Conservation (phyloP, 2,329 filamentous ascomycete genomes). For the Ophiostoma quercus region DNA sequence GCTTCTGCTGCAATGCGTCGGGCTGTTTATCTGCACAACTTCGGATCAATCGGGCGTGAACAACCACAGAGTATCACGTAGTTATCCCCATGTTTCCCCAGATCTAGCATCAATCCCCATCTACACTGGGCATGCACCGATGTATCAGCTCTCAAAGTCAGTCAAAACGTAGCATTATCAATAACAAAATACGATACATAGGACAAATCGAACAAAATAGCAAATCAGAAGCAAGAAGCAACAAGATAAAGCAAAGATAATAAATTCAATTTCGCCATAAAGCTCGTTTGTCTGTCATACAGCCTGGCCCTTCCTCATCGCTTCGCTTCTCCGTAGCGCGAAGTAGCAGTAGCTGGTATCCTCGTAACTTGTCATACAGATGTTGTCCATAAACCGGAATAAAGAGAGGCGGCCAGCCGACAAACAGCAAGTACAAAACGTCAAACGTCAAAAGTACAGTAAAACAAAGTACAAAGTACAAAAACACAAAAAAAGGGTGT, state of each 20-base stretch:
- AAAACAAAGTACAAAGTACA: not conserved
- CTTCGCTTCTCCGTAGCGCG: slow-evolving; percentile 20
- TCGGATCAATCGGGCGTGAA: too few relatives aligned
- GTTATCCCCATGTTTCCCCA: not conserved
- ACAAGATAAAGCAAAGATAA: not conserved
- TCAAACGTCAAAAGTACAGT: not conserved
- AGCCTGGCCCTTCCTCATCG: slow-evolving; percentile 22
- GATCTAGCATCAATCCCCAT: not conserved
- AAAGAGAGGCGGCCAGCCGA: slow-evolving; percentile 25
- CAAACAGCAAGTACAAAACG: not conserved
- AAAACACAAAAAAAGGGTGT: slow-evolving; percentile 3
- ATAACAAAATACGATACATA: not conserved
- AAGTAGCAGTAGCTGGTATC: slow-evolving; percentile 18
- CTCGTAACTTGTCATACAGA: slow-evolving; percentile 24
- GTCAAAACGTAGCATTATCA: not conserved
- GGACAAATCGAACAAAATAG: not conserved
- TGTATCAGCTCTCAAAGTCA: too few relatives aligned
- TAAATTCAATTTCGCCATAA: slow-evolving; percentile 17
- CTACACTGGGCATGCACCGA: not conserved
- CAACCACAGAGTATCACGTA: too few relatives aligned
- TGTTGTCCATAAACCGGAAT: slow-evolving; percentile 23
- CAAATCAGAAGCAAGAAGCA: not conserved
- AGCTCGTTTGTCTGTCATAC: slow-evolving; percentile 26
- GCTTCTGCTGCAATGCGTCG: too few relatives aligned
- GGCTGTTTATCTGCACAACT: too few relatives aligned